Evolutionary conservation across 805 yeast genomes (phyloP).

Genomic region (Candida awuae): DNA sequence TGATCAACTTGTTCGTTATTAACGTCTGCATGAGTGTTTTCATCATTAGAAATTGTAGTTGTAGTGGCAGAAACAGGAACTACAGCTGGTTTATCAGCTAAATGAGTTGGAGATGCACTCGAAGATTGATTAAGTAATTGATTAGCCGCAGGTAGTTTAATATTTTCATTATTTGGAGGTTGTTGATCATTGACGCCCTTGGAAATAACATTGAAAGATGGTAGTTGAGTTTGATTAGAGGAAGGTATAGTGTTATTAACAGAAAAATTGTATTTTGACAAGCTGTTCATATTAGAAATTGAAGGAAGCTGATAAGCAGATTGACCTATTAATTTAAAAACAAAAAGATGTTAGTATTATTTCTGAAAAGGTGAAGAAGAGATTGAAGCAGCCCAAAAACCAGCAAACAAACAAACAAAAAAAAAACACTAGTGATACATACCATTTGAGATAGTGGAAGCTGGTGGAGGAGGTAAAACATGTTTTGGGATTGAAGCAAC

Average conservation of each 20-base stretch:
- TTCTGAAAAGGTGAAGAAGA: not conserved
- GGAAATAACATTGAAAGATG: constrained; percentile 16
- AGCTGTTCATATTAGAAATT: constrained; percentile 42
- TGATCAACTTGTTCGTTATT: too few relatives aligned
- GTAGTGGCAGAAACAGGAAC: constrained; percentile 6
- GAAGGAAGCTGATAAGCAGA: constrained; percentile 43
- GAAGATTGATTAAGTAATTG: constrained; percentile 4
- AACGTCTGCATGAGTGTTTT: not conserved
- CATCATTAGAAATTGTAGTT: constrained; percentile 2
- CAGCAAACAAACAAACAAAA: not conserved
- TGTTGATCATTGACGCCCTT: constrained; percentile 2
- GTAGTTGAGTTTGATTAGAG: constrained; percentile 10
- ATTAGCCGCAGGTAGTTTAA: constrained; percentile 8
- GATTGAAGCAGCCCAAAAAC: too few relatives aligned
- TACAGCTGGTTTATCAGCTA: constrained; percentile 1
- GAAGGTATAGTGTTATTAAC: not conserved
- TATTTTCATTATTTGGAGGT: constrained; percentile 3
- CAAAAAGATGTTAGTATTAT: constrained; percentile 5
- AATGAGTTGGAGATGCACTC: not conserved
- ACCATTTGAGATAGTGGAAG: constrained; percentile 11
- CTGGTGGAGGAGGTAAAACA: constrained; percentile 13
- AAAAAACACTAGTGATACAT: constrained; percentile 1
- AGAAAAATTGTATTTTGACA: constrained; percentile 32
- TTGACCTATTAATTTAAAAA: constrained; percentile 30
- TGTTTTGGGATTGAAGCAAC: constrained; percentile 8